A percentile compares a stretch with the other conserved stretches of the same genome.
Evolutionary conservation across 371 early-diverging fungal genomes (phyloP).

Genomic region (Zychaea mexicana): DNA sequence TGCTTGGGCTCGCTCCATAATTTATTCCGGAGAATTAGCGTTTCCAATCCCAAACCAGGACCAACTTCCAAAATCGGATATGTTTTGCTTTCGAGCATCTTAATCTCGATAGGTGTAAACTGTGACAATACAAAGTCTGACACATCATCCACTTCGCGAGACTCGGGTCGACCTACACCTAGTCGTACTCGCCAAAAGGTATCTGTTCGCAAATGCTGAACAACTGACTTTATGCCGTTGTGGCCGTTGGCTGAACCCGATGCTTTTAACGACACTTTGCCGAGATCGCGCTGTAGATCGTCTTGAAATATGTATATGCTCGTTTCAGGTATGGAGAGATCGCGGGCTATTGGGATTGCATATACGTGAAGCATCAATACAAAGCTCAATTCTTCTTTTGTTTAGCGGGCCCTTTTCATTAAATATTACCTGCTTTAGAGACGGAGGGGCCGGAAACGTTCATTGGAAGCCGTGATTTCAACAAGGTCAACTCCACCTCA

Average conservation of each 20-base stretch:
- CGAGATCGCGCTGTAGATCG: constrained; percentile 73
- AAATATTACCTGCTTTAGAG: constrained; percentile 59
- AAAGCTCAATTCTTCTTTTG: too few relatives aligned
- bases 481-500: constrained; percentile 48
- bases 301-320: constrained; percentile 75
- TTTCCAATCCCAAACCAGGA: constrained; percentile 21
- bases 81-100: constrained; percentile 34
- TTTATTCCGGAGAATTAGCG: constrained; percentile 15
- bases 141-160: constrained; percentile 49
- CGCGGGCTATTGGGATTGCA: too few relatives aligned
- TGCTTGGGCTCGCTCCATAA: constrained; percentile 20
- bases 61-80: constrained; percentile 31
- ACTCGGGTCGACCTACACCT: constrained; percentile 69
- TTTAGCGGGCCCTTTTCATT: too few relatives aligned
- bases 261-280: constrained; percentile 61
- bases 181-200: constrained; percentile 64
- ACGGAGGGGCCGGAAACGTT: constrained; percentile 74
- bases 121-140: constrained; percentile 60
- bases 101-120: constrained; percentile 52
- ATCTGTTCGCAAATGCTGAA: constrained; percentile 50
- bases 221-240: constrained; percentile 76
- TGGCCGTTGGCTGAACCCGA: constrained; percentile 72
- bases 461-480: constrained; percentile 72
- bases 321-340: constrained; percentile 33
- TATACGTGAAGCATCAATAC: background rate